Conservation (phyloP, 2,329 filamentous ascomycete genomes). For the Monosporascus sp. region DNA sequence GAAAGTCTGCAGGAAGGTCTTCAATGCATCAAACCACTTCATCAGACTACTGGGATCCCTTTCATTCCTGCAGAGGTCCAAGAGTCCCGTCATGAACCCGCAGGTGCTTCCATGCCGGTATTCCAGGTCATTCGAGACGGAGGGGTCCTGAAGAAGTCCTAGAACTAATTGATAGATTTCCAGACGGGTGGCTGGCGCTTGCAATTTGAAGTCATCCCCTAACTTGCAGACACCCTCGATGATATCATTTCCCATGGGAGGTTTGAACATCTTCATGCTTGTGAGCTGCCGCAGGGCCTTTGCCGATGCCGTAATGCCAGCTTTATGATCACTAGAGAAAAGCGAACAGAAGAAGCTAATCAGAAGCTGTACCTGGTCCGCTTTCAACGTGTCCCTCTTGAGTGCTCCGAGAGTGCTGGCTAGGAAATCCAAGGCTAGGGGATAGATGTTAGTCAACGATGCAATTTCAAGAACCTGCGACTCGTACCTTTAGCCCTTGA, state of each 20-base stretch:
- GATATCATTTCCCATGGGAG: constrained; percentile 42
- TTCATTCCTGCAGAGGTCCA: constrained; percentile 49
- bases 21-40: constrained; percentile 50
- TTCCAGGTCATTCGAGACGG: constrained; percentile 39
- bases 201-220: constrained; percentile 52
- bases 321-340: constrained; percentile 55
- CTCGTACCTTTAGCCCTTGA: constrained; percentile 38
- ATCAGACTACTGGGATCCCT: constrained; percentile 53
- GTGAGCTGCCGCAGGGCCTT: constrained; percentile 46
- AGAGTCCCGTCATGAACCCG: constrained; percentile 43
- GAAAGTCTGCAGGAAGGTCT: constrained; percentile 40
- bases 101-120: constrained; percentile 37
- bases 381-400: constrained; percentile 38
- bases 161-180: constrained; percentile 47
- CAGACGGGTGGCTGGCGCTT: constrained; percentile 45
- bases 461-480: neutral
- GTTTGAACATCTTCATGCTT: constrained; percentile 46
- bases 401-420: constrained; percentile 48
- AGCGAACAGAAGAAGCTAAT: constrained; percentile 53
- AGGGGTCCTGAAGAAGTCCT: constrained; percentile 37
- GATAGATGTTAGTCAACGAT: neutral
- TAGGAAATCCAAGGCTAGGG: constrained; percentile 50
- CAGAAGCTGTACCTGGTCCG: constrained; percentile 47
- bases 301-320: constrained; percentile 50
- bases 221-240: constrained; percentile 45